These are phyloP conservation scores for Apophysomyces trapeziformis DNA, from an alignment of 371 early-diverging fungal species.

Conservation along the genomic window DNA sequence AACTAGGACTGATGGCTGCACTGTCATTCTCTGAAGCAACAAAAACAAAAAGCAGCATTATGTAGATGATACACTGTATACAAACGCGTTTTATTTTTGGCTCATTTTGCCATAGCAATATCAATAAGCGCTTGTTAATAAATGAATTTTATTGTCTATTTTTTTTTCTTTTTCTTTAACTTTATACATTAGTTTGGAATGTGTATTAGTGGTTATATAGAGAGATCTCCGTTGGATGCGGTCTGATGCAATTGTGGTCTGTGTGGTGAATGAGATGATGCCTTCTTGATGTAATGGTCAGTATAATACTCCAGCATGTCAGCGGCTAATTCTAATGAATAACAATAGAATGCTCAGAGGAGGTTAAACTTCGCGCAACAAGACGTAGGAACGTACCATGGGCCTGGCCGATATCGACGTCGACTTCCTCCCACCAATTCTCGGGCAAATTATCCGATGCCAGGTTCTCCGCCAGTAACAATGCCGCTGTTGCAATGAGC, in stretches of 20 bases:
- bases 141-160: not conserved
- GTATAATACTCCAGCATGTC: conserved; percentile 40
- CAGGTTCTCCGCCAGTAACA: conserved; percentile 34
- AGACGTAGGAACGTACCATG: conserved; percentile 26
- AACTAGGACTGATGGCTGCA: too few species aligned
- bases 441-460: conserved; percentile 25
- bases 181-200: not conserved
- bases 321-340: conserved; percentile 33
- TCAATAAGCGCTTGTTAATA: too few species aligned
- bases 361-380: not conserved
- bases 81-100: too few species aligned
- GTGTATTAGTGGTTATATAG: not conserved
- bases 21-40: too few species aligned
- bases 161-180: not conserved
- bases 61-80: too few species aligned
- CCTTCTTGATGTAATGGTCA: conserved; percentile 30
- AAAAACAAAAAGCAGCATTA: too few species aligned
- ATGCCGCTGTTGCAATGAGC: conserved; percentile 42
- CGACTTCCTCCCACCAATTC: conserved; percentile 32
- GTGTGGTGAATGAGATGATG: conserved; percentile 8
- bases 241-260: not conserved
- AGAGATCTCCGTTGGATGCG: not conserved
- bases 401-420: conserved; percentile 34
- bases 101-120: too few species aligned
- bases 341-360: not conserved